Base-by-base conservation (phyloP, 495 filamentous ascomycete genomes). In the Neurospora terricola region DNA sequence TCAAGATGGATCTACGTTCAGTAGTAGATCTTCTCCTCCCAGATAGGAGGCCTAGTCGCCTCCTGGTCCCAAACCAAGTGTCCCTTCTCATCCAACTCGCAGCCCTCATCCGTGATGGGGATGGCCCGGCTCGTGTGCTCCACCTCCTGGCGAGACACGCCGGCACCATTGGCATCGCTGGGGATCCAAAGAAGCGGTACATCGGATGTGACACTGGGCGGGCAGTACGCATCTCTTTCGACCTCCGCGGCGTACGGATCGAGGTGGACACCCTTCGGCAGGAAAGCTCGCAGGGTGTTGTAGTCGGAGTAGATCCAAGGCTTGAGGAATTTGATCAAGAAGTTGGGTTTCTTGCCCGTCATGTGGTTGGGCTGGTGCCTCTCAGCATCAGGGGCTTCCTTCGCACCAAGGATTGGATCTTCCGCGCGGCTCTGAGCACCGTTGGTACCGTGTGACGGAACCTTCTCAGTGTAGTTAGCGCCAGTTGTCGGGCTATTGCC, bases 181-280 rank as follows among this genome's bases (percentile, higher is more conserved):
- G 94, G 92, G 72, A 98, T 90, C 94, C 94, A 97, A 37, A 98
- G 84, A 45, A 94, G 81, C 30, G 93, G 92, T 2, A 90, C 85
- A 72, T 83, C 78, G 11, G 89, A 85, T 11, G 77, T 88, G 72
- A 96, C 87, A 7, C 89, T 84, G 3, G 94, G 94, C 70, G 95
- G 90, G 81, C 87, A 86, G 83, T 97, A 97, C 2, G 93, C 94
- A 71, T 93, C 86, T 1, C 82, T 80, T 79, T 89, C 89, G 5
- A 87, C 81, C 59, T 91, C 88, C 0, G 86, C 84, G 0, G 87
- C 62, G 75, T 96, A 96, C 18, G 80, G 75, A 45, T 86, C 83
- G 14, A 82, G 69, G 12, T 80, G 74, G 21, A 87, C 79, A 38
- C 83, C 82, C 66, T 84, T 86, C 3, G 94, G 93, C 6, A 96